Conservation (phyloP, 495 filamentous ascomycete species). For the Thozetella sp. region DNA sequence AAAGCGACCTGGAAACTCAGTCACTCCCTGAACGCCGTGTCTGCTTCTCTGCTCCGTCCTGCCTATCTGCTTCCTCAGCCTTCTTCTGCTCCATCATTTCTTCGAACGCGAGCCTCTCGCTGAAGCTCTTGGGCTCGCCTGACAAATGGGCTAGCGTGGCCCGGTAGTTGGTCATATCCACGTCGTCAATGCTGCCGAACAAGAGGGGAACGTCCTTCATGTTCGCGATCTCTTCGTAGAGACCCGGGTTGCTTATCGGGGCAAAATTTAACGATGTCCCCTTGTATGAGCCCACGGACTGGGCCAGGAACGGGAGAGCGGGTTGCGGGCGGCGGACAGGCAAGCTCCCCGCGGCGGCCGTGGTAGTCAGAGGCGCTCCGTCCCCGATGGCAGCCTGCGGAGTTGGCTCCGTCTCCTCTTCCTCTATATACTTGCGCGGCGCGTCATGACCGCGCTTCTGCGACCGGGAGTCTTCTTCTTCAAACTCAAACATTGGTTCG, state of each 20-base stretch:
- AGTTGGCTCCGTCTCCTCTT: conserved; percentile 8
- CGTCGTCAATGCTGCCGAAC: conserved; percentile 45
- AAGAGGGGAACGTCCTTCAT: conserved; percentile 46
- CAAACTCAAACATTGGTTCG: conserved; percentile 25
- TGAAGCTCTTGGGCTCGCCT: conserved; percentile 39
- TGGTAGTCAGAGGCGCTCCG: neutral
- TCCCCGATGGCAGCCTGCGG: neutral
- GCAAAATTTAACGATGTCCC: conserved; percentile 28
- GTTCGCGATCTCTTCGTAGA: conserved; percentile 42
- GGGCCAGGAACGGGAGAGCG: conserved; percentile 13
- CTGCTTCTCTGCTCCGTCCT: neutral
- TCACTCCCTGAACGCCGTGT: conserved; percentile 2
- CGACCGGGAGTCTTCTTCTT: conserved; percentile 16
- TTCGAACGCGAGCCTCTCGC: conserved; percentile 43
- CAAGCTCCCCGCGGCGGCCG: conserved; percentile 9
- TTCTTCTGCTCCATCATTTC: conserved; percentile 33
- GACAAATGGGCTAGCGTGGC: conserved; percentile 27
- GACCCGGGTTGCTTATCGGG: conserved; percentile 37
- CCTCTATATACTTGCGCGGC: conserved; percentile 17
- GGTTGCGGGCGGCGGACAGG: conserved; percentile 8
- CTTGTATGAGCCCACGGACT: conserved; percentile 44
- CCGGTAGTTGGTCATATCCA: conserved; percentile 37
- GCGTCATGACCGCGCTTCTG: neutral
- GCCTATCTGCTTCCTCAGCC: conserved; percentile 1
- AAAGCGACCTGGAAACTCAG: no score